Evolutionary conservation across 1,284 basidiomycete species (phyloP), one percentile per base, ranked within the genome.

Genomic region (Cutaneotrichosporon mucoides): DNA sequence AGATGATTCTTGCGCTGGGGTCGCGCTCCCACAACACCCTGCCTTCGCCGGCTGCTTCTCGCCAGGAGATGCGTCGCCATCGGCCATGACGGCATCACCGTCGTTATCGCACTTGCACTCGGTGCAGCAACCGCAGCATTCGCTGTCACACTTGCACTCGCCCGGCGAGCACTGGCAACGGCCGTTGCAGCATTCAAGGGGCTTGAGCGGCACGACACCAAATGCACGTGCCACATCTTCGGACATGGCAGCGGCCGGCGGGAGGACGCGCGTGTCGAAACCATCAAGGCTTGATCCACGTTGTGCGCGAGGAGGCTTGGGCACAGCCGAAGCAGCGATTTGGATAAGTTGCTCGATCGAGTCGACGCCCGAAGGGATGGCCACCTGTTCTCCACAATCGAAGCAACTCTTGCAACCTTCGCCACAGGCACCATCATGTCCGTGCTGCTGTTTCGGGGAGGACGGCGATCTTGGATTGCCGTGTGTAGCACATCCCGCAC

Each of bases 111-210:
- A 79, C 10, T 67, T 64, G 59, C 77, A 79, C 36, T 70, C 63
- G 6, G 68, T 60, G 56, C 77, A 79, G 60, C 78, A 79, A 8
- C 77, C 77, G 57, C 78, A 79, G 62, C 77, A 78, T 5, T 78
- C 75, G 45, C 69, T 69, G 53, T 73, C 68, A 61, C 78, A 79
- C 8, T 66, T 66, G 60, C 78, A 79, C 44, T 75, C 60, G 3
- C 76, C 77, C 0, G 73, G 71, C 2, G 70, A 38, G 59, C 78
- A 79, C 57, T 75, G 72, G 59, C 78, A 79, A 47, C 75, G 67
- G 13, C 76, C 76, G 42, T 75, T 76, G 57, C 77, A 79, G 65
- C 78, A 79, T 59, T 78, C 71, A 13, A 79, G 70, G 6, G 74
- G 76, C 59, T 70, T 75, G 37, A 79, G 69, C 60, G 72, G 69